Evolutionary conservation across 192 early-diverging fungal species (phyloP), one percentile per base, ranked within the genome.

Genomic region (Podila verticillata): DNA sequence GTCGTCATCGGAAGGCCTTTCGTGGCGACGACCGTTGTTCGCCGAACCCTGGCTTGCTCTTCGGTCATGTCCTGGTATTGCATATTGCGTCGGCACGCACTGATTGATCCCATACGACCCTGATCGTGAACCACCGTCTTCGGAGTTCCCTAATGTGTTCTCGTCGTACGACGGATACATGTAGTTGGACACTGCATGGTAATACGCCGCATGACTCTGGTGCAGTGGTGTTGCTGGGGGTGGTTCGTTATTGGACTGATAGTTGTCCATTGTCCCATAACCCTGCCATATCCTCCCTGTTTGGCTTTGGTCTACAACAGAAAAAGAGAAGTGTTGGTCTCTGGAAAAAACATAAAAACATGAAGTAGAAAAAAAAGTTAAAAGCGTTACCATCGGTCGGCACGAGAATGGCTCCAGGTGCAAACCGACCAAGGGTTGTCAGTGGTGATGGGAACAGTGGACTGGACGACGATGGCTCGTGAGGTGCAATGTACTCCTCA

Each of bases 141-240:
- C 60, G 68, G 39, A 30, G 32, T 28, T 60, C 39, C 35, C 29
- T 61, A 58, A 39, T 59, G 36, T 19, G 34, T 48, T 49, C 4
- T 75, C 48, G 13, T 64, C 54, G 3, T 65, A 54, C 20, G 66
- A 72, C 6, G 69, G 67, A 61, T 72, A 80, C 24, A 63, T 61
- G 26, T 80, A 67, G 24, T 72, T 80, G n/a, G 77, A 72, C 17
- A 80, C 70, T 9, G 77, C 64, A 68, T 80, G 77, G 44, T 80
- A 80, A 59, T 80, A 80, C 0, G 77, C 70, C 32, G 77, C 77
- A 80, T 80, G 77, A 44, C 77, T 80, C 32, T 68, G 77, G 54
- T 72, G 66, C 34, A 59, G 13, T 5, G 70, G 60, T 39, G 65
- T 48, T 7, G 69, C 7, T 12, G n/a, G 15, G 10, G 61, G 6